These are phyloP conservation scores for Populus deltoides DNA, from an alignment of 345 rosid genomes.

Conservation along the genomic window DNA sequence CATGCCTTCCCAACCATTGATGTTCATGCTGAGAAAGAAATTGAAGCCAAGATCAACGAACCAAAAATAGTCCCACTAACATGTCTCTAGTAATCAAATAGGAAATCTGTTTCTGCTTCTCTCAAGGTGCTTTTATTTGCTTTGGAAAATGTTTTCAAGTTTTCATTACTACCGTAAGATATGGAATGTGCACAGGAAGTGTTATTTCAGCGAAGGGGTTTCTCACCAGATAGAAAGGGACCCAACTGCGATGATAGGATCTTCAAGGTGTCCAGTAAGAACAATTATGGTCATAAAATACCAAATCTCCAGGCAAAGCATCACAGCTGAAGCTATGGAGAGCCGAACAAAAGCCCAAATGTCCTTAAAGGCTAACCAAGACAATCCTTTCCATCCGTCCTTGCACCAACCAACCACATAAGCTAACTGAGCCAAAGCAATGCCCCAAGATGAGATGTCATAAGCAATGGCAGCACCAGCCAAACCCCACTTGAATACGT, in stretches of 20 bases:
- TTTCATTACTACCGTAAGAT: neutral
- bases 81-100: neutral
- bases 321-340: constrained; percentile 91
- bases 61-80: neutral
- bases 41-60: neutral
- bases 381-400: constrained; percentile 80
- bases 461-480: constrained; percentile 82
- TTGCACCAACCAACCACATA: constrained; percentile 87
- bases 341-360: constrained; percentile 72
- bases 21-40: constrained; percentile 71
- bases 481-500: constrained; percentile 68
- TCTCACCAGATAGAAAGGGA: constrained; percentile 86
- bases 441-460: constrained; percentile 68
- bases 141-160: neutral
- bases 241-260: constrained; percentile 82
- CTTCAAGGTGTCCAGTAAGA: constrained; percentile 87
- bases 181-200: neutral
- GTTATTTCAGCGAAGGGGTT: neutral
- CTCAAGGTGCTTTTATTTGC: neutral
- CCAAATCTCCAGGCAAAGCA: constrained; percentile 98
- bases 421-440: constrained; percentile 59
- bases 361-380: constrained; percentile 84
- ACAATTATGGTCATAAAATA: constrained; percentile 92
- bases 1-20: constrained; percentile 99
- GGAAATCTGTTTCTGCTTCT: neutral